Evolutionary conservation across 1,284 basidiomycete species (phyloP), one percentile per base, ranked within the genome.

Genomic region (Heterobasidion occidentale): DNA sequence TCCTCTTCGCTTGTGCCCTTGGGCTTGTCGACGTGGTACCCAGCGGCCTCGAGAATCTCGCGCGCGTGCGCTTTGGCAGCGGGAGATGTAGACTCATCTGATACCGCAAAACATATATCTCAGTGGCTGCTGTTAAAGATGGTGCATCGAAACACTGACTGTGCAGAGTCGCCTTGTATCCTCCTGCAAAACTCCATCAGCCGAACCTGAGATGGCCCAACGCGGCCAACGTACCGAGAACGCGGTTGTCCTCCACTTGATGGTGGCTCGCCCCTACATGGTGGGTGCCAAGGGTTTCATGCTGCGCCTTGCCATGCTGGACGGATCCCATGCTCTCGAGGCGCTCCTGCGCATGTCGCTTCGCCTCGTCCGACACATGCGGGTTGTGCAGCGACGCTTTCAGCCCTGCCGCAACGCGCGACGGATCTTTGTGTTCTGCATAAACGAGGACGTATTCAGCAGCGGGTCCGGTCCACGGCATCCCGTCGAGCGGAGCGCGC

Each of bases 331-430:
- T 71, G 7, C 70, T 60, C 47, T 72, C 69, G n/a, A 82, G 71
- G 15, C 70, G 70, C 50, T 75, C 67, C 45, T 67, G 65, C 3
- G 81, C 80, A 38, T 72, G 70, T 52, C 70, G 66, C 64, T 79
- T 80, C 3, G 81, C 81, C 58, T 75, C 74, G 1, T 73, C 70
- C 4, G 78, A 78, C 46, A 81, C 78, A 56, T 77, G 72, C 15
- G 78, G 79, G 63, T 82, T 81, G 58, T 73, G 65, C 15, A 82
- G 70, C 19, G 79, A 71, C n/a, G 80, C 78, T 63, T 81, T 82
- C 62, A 81, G 71, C 49, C 82, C 79, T 0, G 76, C 78, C 38
- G 72, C 74, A 55, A 81, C 76, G 62, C 73, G 75, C 15, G 66
- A 55, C 17, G 69, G 60, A 55, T 77, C 67, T 64, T 74, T 74